phyloP scores from a whole-genome alignment of 1,284 basidiomycete genomes.

The Phenoliferia sp. region DNA sequence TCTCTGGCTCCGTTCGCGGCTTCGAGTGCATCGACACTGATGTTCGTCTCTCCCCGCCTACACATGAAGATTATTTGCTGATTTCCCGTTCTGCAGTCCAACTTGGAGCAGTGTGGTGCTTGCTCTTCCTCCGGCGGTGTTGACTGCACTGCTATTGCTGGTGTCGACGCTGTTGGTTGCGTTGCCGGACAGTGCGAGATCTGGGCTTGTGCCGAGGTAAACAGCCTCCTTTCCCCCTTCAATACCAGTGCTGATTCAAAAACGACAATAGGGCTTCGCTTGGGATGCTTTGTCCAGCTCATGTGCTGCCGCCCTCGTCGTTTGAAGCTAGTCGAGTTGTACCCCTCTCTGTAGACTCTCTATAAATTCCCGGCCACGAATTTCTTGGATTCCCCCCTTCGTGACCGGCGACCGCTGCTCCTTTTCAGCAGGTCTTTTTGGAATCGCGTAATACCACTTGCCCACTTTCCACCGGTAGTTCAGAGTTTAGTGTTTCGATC shows the following conservation, averaged over 20 bases:
- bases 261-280: background rate
- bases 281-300: background rate
- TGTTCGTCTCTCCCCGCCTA: background rate
- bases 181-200: slow-evolving; percentile 1
- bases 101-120: slow-evolving; percentile 24
- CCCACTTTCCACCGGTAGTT: too few species aligned
- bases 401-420: too few species aligned
- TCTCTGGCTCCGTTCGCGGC: slow-evolving; percentile 1
- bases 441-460: too few species aligned
- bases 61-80: background rate
- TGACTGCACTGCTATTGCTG: slow-evolving; percentile 32
- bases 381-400: background rate
- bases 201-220: background rate
- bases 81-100: background rate
- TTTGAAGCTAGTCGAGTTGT: background rate
- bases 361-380: background rate
- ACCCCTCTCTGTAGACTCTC: too few species aligned
- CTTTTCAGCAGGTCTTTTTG: too few species aligned
- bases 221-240: background rate
- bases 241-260: background rate
- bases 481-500: too few species aligned
- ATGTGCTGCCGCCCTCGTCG: background rate
- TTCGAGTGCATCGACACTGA: slow-evolving; percentile 26
- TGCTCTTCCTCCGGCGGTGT: slow-evolving; percentile 17
- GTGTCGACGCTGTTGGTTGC: slow-evolving; percentile 16